Percentiles rank a stretch among this genome's conserved stretches.
Conservation (phyloP, 306 rosid genomes). For the Inga oerstediana region DNA sequence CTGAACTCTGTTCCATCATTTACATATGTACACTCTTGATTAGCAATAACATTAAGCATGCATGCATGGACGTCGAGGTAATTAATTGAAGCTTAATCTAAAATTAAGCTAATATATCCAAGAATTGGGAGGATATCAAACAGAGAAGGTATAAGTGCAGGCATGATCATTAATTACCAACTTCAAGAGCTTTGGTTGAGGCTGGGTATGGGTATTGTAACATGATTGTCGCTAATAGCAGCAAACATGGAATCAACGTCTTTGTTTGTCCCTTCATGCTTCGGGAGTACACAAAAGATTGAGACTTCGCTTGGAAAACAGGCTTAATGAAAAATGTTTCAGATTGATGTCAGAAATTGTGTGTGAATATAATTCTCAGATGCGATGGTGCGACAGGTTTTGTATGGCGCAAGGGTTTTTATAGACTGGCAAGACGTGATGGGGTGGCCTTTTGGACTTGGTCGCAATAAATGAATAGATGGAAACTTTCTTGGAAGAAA, state of each 20-base stretch:
- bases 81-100: neutral
- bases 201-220: constrained; percentile 6
- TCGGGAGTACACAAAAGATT: neutral
- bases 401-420: constrained; percentile 12
- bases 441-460: constrained; percentile 27
- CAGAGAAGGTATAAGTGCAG: neutral
- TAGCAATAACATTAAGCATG: neutral
- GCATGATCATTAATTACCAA: constrained; percentile 37
- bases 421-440: constrained; percentile 16
- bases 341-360: neutral
- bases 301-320: neutral
- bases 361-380: neutral
- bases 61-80: neutral
- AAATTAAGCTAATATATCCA: neutral
- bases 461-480: constrained; percentile 12
- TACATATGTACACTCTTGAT: constrained; percentile 14
- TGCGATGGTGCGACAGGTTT: neutral
- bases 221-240: constrained; percentile 29
- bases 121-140: neutral
- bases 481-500: constrained; percentile 13
- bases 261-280: constrained; percentile 44
- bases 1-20: constrained; percentile 36
- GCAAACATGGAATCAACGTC: constrained; percentile 16
- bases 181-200: constrained; percentile 46
- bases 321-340: neutral